A percentile compares a stretch with the other conserved stretches of the same genome.
Conservation (phyloP, 768 basidiomycete genomes). For the Kwoniella bestiolae region DNA sequence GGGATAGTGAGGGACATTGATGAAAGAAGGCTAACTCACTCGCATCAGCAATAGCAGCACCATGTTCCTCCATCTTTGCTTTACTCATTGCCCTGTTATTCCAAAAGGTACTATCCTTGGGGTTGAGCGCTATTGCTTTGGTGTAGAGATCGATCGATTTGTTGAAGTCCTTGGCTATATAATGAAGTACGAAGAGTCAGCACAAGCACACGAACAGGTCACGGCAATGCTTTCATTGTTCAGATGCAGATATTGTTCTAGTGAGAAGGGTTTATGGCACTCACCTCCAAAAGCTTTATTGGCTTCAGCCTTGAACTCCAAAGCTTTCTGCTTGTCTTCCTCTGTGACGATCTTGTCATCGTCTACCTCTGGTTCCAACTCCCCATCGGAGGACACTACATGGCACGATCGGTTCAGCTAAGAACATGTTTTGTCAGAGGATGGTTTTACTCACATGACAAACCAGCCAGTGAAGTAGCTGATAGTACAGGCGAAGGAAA, state of each 20-base stretch:
- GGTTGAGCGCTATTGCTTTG: slow-evolving; percentile 83
- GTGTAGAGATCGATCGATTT: slow-evolving; percentile 78
- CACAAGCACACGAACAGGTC: background rate
- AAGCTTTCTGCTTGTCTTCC: slow-evolving; percentile 70
- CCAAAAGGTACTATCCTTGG: slow-evolving; percentile 85
- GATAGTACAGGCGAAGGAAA: slow-evolving; percentile 43
- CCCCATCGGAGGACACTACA: slow-evolving; percentile 49
- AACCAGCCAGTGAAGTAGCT: slow-evolving; percentile 33
- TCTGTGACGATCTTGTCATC: slow-evolving; percentile 64
- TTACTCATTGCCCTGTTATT: slow-evolving; percentile 91
- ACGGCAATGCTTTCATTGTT: background rate
- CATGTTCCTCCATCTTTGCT: slow-evolving; percentile 89
- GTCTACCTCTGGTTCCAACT: slow-evolving; percentile 48
- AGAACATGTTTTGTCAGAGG: background rate
- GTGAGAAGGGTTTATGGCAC: no score
- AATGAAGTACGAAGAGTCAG: no score
- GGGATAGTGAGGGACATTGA: background rate
- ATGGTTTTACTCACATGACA: slow-evolving; percentile 35
- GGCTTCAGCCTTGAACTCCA: slow-evolving; percentile 76
- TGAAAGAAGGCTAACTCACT: slow-evolving; percentile 62
- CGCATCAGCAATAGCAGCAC: slow-evolving; percentile 85
- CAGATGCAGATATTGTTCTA: background rate
- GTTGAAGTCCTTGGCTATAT: slow-evolving; percentile 70
- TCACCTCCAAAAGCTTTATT: slow-evolving; percentile 75
- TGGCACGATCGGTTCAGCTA: background rate